Evolutionary conservation across 1,284 basidiomycete species (phyloP).

Genomic region (Coniferiporia weirii): DNA sequence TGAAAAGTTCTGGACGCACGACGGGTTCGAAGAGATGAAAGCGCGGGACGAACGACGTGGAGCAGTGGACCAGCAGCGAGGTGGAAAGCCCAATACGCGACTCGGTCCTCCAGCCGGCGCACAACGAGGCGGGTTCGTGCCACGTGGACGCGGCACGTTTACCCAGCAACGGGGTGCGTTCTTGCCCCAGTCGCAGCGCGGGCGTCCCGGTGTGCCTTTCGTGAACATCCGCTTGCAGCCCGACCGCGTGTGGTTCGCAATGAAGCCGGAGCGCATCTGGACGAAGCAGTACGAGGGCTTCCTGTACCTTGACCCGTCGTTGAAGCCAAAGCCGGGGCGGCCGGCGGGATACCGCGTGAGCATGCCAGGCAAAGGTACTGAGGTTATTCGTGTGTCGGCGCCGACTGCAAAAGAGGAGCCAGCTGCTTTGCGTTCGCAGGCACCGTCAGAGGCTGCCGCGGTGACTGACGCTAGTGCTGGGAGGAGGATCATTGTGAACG

Average conservation of each 20-base stretch:
- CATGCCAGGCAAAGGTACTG: conserved; percentile 42
- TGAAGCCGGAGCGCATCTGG: conserved; percentile 75
- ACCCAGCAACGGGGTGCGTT: conserved; percentile 42
- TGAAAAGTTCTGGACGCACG: conserved; percentile 71
- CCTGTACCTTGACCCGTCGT: conserved; percentile 55
- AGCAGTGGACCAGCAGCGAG: conserved; percentile 26
- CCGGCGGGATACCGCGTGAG: conserved; percentile 53
- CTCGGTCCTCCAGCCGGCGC: conserved; percentile 25
- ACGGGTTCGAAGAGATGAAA: conserved; percentile 81
- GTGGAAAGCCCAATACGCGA: conserved; percentile 22
- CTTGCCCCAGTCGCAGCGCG: conserved; percentile 25
- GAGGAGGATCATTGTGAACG: conserved; percentile 45
- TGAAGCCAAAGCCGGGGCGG: conserved; percentile 52
- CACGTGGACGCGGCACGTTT: conserved; percentile 35
- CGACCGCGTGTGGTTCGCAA: conserved; percentile 57
- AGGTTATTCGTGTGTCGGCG: conserved; percentile 22
- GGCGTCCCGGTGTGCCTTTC: conserved; percentile 21
- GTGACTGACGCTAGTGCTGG: conserved; percentile 30
- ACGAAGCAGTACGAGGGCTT: conserved; percentile 73
- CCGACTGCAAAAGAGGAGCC: conserved; percentile 9
- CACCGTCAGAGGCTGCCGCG: conserved; percentile 14
- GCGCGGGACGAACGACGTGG: conserved; percentile 58
- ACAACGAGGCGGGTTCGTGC: conserved; percentile 29
- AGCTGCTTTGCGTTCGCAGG: conserved; percentile 21
- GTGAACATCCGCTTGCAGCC: conserved; percentile 26